These are phyloP conservation scores for Penicillium sp. DNA, from an alignment of 2,329 filamentous ascomycete species.

Conservation along the genomic window DNA sequence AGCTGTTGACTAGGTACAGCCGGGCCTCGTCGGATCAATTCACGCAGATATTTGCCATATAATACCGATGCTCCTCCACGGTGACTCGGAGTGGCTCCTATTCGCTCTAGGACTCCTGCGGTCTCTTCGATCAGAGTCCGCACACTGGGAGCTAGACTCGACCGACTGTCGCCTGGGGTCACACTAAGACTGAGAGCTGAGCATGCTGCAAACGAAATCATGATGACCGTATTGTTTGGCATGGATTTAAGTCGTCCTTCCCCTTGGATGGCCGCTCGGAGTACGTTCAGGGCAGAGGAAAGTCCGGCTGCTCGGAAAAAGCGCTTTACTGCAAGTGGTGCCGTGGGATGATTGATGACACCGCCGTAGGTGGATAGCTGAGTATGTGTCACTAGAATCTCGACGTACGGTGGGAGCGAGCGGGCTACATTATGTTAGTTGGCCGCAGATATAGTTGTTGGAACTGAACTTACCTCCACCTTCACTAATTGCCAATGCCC, in stretches of 20 bases:
- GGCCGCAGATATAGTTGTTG: not conserved
- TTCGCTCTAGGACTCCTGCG: constrained; percentile 65
- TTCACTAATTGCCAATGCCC: constrained; percentile 57
- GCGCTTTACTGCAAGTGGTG: constrained; percentile 66
- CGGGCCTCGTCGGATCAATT: constrained; percentile 44
- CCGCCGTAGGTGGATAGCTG: constrained; percentile 71
- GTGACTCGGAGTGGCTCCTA: constrained; percentile 64
- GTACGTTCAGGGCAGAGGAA: constrained; percentile 70
- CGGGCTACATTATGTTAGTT: constrained; percentile 17
- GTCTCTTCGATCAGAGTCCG: constrained; percentile 66
- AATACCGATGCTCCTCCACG: constrained; percentile 64
- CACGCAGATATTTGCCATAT: constrained; percentile 56
- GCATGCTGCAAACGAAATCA: constrained; percentile 73
- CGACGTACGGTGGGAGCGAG: constrained; percentile 67
- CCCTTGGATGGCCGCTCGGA: constrained; percentile 70
- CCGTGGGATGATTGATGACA: constrained; percentile 72
- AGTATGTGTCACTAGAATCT: constrained; percentile 71
- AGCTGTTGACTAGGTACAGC: constrained; percentile 18
- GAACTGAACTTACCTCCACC: constrained; percentile 46
- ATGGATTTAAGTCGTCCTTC: constrained; percentile 69
- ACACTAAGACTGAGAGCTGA: constrained; percentile 65
- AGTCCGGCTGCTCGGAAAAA: constrained; percentile 71
- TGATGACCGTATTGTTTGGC: constrained; percentile 76
- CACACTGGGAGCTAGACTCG: constrained; percentile 61
- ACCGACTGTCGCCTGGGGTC: constrained; percentile 55